These are phyloP conservation scores for Neurospora discreta DNA, from an alignment of 495 filamentous ascomycete species.

Conservation along the genomic window DNA sequence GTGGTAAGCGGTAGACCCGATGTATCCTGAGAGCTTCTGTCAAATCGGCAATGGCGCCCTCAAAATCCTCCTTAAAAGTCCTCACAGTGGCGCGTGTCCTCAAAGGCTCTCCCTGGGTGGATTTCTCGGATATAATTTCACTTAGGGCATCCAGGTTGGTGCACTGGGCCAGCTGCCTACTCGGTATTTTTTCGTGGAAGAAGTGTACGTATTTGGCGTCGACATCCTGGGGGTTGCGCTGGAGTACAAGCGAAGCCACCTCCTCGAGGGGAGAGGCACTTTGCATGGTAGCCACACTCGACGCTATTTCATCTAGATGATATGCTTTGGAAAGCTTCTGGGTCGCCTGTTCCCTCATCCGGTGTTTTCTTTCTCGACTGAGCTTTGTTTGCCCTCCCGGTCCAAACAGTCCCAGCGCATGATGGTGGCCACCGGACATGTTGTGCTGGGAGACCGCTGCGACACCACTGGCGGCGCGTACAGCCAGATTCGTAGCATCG, in stretches of 20 bases:
- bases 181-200: conserved; percentile 80
- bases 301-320: conserved; percentile 67
- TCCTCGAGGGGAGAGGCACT: conserved; percentile 67
- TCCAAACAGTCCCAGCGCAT: conserved; percentile 46
- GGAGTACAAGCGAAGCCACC: conserved; percentile 61
- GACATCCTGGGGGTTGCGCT: conserved; percentile 47
- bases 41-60: conserved; percentile 55
- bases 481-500: conserved; percentile 63
- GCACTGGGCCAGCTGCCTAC: conserved; percentile 60
- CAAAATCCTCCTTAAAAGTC: conserved; percentile 63
- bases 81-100: conserved; percentile 61
- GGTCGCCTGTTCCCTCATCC: conserved; percentile 65
- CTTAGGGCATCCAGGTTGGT: conserved; percentile 54
- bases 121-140: conserved; percentile 50
- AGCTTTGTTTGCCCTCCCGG: conserved; percentile 50
- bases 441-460: conserved; percentile 49
- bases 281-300: conserved; percentile 75
- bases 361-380: conserved; percentile 59
- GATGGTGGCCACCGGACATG: conserved; percentile 40
- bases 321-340: conserved; percentile 67
- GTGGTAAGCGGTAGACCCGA: conserved; percentile 37
- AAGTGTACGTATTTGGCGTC: conserved; percentile 79
- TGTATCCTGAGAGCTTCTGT: conserved; percentile 51
- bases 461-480: conserved; percentile 62
- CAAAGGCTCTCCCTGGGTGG: conserved; percentile 52